Percentiles rank a stretch among this genome's conserved stretches.
Conservation (phyloP, 495 filamentous ascomycete species). For the Pyronema domesticum region DNA sequence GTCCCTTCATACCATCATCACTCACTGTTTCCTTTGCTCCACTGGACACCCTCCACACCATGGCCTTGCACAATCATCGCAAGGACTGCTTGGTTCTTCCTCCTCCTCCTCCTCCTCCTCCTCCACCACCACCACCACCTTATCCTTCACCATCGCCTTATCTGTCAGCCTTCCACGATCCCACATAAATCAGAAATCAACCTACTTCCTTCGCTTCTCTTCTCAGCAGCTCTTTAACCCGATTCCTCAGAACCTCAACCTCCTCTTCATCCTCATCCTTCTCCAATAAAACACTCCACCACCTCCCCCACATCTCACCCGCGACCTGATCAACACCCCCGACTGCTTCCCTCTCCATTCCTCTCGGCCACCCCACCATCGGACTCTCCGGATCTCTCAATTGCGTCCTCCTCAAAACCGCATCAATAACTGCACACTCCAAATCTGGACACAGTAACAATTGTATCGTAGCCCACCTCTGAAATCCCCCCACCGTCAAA, state of each 20-base stretch:
- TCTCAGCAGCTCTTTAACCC: neutral
- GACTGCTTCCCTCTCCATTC: neutral
- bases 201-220: neutral
- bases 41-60: neutral
- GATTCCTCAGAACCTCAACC: neutral
- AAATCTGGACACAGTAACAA: neutral
- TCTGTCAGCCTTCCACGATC: neutral
- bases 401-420: neutral
- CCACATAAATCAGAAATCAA: neutral
- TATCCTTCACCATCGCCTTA: neutral
- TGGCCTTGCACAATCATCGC: neutral
- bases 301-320: neutral
- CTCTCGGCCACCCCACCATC: neutral
- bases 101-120: neutral
- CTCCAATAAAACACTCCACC: slow-evolving; percentile 1
- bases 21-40: neutral
- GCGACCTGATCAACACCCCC: neutral
- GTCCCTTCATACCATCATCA: too few species aligned
- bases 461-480: neutral
- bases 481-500: neutral
- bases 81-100: neutral
- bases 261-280: neutral
- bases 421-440: neutral
- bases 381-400: slow-evolving; percentile 1
- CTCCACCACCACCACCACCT: neutral